Evolutionary conservation across 2,329 filamentous ascomycete species (phyloP).

Genomic region (Arthrobotrys entomopaga): DNA sequence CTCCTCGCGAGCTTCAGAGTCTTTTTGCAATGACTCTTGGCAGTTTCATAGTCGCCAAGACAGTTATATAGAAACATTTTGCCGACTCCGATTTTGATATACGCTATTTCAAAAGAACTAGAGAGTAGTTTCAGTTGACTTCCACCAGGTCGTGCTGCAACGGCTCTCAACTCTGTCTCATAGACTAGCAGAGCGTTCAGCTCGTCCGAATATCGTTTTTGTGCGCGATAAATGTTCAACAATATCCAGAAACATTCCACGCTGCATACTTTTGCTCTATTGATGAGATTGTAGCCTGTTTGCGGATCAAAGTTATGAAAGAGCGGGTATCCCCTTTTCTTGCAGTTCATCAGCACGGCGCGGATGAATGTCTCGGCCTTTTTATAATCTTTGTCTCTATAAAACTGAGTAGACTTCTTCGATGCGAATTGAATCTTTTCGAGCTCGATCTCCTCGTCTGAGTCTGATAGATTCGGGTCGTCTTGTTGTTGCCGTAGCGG

Average conservation of each 20-base stretch:
- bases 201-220: not conserved
- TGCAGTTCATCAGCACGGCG: not conserved
- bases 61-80: not conserved
- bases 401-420: not conserved
- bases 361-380: not conserved
- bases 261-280: too few species aligned
- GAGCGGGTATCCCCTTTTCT: not conserved
- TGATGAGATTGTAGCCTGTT: too few species aligned
- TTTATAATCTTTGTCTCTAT: not conserved
- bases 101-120: not conserved
- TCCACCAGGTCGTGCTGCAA: too few species aligned
- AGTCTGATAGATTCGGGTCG: not conserved
- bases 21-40: not conserved
- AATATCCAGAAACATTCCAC: too few species aligned
- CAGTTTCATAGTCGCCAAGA: not conserved
- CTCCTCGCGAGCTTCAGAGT: not conserved
- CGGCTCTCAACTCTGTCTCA: conserved; percentile 1
- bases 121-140: too few species aligned
- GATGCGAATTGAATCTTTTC: conserved; percentile 8
- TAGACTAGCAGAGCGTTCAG: not conserved
- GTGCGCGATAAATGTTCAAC: not conserved
- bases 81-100: not conserved
- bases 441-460: not conserved
- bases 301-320: too few species aligned
- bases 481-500: not conserved